Conservation (phyloP, 495 filamentous ascomycete species). For the Penicillium coffeae region DNA sequence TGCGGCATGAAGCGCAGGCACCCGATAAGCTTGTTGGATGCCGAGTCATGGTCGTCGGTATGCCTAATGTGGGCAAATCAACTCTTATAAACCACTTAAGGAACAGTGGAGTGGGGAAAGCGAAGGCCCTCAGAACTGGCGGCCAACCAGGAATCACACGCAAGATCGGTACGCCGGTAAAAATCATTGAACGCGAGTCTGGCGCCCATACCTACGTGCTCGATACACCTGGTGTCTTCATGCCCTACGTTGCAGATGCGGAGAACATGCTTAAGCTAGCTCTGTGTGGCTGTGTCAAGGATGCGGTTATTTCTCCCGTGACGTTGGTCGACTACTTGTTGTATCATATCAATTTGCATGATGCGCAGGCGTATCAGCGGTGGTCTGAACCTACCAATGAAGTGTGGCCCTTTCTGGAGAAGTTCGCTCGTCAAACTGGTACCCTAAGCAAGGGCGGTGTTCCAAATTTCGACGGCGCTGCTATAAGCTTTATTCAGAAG, state of each 20-base stretch:
- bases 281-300: constrained; percentile 86
- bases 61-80: constrained; percentile 94
- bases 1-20: constrained; percentile 42
- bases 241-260: constrained; percentile 80
- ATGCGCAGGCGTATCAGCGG: constrained; percentile 55
- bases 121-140: constrained; percentile 79
- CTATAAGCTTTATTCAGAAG: constrained; percentile 78
- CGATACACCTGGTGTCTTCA: constrained; percentile 83
- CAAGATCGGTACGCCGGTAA: constrained; percentile 77
- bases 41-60: constrained; percentile 83
- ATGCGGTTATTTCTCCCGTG: constrained; percentile 69
- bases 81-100: constrained; percentile 86
- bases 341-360: constrained; percentile 68
- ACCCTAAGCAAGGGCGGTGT: constrained; percentile 70
- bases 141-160: constrained; percentile 85
- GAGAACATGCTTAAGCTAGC: constrained; percentile 91
- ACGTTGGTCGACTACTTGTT: constrained; percentile 86
- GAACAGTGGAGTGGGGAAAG: constrained; percentile 58
- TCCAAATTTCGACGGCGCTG: constrained; percentile 67
- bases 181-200: constrained; percentile 60
- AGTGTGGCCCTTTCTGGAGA: constrained; percentile 60
- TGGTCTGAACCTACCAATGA: constrained; percentile 81
- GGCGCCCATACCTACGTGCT: constrained; percentile 60
- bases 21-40: constrained; percentile 61
- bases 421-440: constrained; percentile 67